Base-by-base conservation (phyloP, 2,329 filamentous ascomycete species). In the Achaetomium macrosporum region DNA sequence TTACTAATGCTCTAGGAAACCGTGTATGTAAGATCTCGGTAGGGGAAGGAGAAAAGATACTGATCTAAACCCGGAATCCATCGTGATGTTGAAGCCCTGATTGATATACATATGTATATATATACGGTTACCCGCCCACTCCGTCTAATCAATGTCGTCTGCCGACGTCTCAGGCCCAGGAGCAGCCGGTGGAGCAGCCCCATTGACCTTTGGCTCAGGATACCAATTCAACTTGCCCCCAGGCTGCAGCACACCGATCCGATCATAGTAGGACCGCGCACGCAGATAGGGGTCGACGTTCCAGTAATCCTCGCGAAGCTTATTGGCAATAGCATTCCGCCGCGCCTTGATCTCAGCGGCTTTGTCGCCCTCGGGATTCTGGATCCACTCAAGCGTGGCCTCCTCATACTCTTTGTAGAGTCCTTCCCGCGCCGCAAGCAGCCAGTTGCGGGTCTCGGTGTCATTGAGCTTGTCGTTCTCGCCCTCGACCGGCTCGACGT, bases 251-350 rank as follows among this genome's bases (percentile, higher is more conserved):
- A 93, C 73, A 1, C 90, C 88, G 12, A 77, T 78, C 55, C 93
- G 81, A 68, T 99, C 93, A 63, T 96, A 96, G 56, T 89, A 71
- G n/a, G 84, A 87, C 63, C 85, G 79, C 12, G 91, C 89, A 37
- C 93, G 78, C 30, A 97, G 68, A 67, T 92, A 95, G 0, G 90
- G 90, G 71, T 99, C 93, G 48, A 96, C 69, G 37, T 78, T 77
- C 92, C 93, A 99, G 72, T 97, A 99, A 61, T 88, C 88, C 44
- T 78, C 76, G 56, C 77, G 77, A 61, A 97, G 66, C 57, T 79
- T 71, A 47, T 76, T 76, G 2, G 87, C 84, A 29, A 93, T 64
- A 2, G 73, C 70, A 36, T 81, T 73, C 51, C 90, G 76, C 67
- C 81, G 78, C 44, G 73, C 71, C 65, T 81, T 79, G 47, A 81